These are phyloP conservation scores for Neurospora sp. DNA, from an alignment of 2,329 filamentous ascomycete genomes.

Conservation along the genomic window DNA sequence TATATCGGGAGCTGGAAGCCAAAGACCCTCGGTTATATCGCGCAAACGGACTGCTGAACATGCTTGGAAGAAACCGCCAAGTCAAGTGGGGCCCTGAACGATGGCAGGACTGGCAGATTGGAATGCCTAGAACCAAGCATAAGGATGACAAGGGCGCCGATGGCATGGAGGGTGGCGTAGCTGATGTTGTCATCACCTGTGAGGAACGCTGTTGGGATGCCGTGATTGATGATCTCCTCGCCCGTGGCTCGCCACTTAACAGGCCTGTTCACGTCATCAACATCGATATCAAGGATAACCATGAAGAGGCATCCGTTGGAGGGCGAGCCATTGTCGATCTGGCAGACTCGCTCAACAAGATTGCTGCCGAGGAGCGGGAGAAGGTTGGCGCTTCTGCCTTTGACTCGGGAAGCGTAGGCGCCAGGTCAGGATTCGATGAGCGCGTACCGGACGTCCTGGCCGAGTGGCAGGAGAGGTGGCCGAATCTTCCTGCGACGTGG, in stretches of 20 bases:
- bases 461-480: slow-evolving; percentile 92
- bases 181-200: slow-evolving; percentile 93
- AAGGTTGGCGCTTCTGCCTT: slow-evolving; percentile 54
- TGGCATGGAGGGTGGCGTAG: slow-evolving; percentile 79
- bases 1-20: slow-evolving; percentile 79
- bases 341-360: slow-evolving; percentile 72
- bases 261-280: slow-evolving; percentile 96
- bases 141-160: slow-evolving; percentile 63
- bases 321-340: slow-evolving; percentile 88
- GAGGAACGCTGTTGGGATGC: slow-evolving; percentile 98
- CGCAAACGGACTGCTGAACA: slow-evolving; percentile 87
- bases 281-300: slow-evolving; percentile 96
- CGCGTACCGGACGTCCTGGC: slow-evolving; percentile 84
- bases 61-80: slow-evolving; percentile 83
- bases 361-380: slow-evolving; percentile 67
- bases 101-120: slow-evolving; percentile 95
- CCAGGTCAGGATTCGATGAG: slow-evolving; percentile 77
- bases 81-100: slow-evolving; percentile 95
- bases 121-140: slow-evolving; percentile 70
- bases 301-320: slow-evolving; percentile 87
- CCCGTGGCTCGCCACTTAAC: slow-evolving; percentile 77
- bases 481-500: slow-evolving; percentile 83
- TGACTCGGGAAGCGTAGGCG: slow-evolving; percentile 56
- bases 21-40: slow-evolving; percentile 85
- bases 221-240: slow-evolving; percentile 85